phyloP scores from a whole-genome alignment of 1,284 basidiomycete species.

The Coniophora puteana region DNA sequence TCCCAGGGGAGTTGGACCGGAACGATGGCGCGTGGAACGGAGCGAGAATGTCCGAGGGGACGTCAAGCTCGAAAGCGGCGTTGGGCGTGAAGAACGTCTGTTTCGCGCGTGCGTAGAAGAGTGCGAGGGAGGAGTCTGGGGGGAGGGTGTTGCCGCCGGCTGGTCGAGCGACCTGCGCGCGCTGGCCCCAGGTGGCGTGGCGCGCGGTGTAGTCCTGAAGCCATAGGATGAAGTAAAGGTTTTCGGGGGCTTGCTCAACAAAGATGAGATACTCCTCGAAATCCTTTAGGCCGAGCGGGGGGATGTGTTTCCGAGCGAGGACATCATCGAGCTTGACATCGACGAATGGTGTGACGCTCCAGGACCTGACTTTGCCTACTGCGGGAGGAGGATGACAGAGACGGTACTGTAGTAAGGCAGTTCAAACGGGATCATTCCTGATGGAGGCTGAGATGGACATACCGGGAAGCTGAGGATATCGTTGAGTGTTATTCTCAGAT shows the following conservation, averaged over 20 bases:
- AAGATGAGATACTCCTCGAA: slow-evolving; percentile 79
- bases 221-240: slow-evolving; percentile 77
- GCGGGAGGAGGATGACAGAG: slow-evolving; percentile 67
- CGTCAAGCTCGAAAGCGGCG: slow-evolving; percentile 65
- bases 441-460: slow-evolving; percentile 1
- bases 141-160: slow-evolving; percentile 27
- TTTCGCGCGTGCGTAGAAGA: slow-evolving; percentile 73
- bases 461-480: too few species aligned
- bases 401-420: slow-evolving; percentile 41
- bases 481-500: too few species aligned
- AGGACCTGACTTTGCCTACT: slow-evolving; percentile 61
- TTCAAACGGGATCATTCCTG: slow-evolving; percentile 2
- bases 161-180: slow-evolving; percentile 28
- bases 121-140: slow-evolving; percentile 52
- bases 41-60: slow-evolving; percentile 60
- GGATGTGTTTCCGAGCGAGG: slow-evolving; percentile 64
- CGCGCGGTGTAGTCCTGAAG: slow-evolving; percentile 59
- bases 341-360: slow-evolving; percentile 54
- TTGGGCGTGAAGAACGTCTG: slow-evolving; percentile 72
- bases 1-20: slow-evolving; percentile 28
- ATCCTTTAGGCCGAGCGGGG: slow-evolving; percentile 74
- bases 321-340: slow-evolving; percentile 66
- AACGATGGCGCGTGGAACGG: slow-evolving; percentile 49
- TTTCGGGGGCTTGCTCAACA: slow-evolving; percentile 66
- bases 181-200: slow-evolving; percentile 54